These are phyloP conservation scores for Nakazawaea holstii DNA, from an alignment of 805 yeast species.

Conservation along the genomic window DNA sequence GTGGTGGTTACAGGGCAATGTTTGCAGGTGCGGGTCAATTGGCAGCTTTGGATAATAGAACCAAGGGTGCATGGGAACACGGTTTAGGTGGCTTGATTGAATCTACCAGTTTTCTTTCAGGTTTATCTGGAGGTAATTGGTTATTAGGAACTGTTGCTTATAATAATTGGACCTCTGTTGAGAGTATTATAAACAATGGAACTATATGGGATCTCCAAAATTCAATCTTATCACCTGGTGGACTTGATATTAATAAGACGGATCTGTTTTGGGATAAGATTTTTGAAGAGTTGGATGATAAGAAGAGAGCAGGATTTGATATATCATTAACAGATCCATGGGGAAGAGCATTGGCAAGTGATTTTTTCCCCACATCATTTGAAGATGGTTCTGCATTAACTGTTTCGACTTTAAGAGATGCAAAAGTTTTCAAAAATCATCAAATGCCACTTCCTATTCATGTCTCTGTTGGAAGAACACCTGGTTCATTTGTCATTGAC, in stretches of 20 bases:
- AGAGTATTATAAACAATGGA: constrained; percentile 15
- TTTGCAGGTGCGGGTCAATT: constrained; percentile 51
- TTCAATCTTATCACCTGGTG: constrained; percentile 34
- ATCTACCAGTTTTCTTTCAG: constrained; percentile 49
- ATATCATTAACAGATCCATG: constrained; percentile 62
- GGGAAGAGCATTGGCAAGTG: constrained; percentile 55
- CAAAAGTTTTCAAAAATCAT: constrained; percentile 29
- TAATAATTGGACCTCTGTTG: constrained; percentile 33
- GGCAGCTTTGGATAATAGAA: constrained; percentile 46
- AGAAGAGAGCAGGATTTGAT: constrained; percentile 48
- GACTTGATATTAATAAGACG: constrained; percentile 18
- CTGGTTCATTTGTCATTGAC: constrained; percentile 25
- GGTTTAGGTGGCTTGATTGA: constrained; percentile 52
- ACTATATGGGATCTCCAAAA: constrained; percentile 38
- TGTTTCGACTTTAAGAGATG: constrained; percentile 30
- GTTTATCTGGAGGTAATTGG: constrained; percentile 75
- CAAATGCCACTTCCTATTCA: constrained; percentile 50
- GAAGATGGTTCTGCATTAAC: constrained; percentile 31
- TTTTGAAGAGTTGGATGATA: constrained; percentile 46
- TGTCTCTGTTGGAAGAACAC: constrained; percentile 34
- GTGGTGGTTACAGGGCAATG: constrained; percentile 58
- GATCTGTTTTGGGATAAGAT: constrained; percentile 45
- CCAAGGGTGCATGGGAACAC: constrained; percentile 24
- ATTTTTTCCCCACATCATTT: constrained; percentile 30
- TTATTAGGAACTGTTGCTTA: constrained; percentile 42